phyloP scores from a whole-genome alignment of 1,284 basidiomycete genomes.

The Naganishia cerealis region DNA sequence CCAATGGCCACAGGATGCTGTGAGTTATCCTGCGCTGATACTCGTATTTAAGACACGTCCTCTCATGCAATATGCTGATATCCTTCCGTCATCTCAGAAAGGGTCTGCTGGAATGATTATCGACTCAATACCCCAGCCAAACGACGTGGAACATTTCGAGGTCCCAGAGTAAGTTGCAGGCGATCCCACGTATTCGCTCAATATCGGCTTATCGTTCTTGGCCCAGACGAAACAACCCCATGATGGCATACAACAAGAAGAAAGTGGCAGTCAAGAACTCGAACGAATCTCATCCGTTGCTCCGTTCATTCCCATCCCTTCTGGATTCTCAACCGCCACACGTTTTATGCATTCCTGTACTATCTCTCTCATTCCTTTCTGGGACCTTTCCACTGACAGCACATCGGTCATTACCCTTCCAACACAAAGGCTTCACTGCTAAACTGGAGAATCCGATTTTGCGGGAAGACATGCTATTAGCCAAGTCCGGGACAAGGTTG shows the following conservation, averaged over 20 bases:
- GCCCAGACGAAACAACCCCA: slow-evolving; percentile 9
- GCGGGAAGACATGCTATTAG: slow-evolving; percentile 20
- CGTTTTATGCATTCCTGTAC: slow-evolving; percentile 18
- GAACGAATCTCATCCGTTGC: slow-evolving; percentile 12
- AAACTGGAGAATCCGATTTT: neutral
- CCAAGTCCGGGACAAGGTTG: slow-evolving; percentile 3
- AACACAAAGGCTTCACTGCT: slow-evolving; percentile 7
- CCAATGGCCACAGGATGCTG: slow-evolving; percentile 20
- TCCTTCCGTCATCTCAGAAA: neutral
- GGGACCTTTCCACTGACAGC: slow-evolving; percentile 14
- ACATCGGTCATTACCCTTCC: slow-evolving; percentile 5
- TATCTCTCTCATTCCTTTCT: slow-evolving; percentile 16
- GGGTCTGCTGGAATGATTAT: slow-evolving; percentile 27
- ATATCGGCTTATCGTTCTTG: neutral
- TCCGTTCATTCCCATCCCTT: slow-evolving; percentile 15
- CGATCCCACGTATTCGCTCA: neutral
- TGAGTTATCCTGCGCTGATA: neutral
- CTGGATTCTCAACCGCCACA: slow-evolving; percentile 21
- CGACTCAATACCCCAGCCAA: slow-evolving; percentile 24
- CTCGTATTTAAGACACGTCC: neutral
- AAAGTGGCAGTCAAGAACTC: slow-evolving; percentile 9
- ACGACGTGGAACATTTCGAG: slow-evolving; percentile 20
- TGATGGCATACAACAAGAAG: slow-evolving; percentile 25
- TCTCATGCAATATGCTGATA: neutral
- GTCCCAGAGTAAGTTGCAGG: slow-evolving; percentile 13